These are phyloP conservation scores for Novymonas esmeraldas DNA, from an alignment of 208 protist species.

Conservation along the genomic window DNA sequence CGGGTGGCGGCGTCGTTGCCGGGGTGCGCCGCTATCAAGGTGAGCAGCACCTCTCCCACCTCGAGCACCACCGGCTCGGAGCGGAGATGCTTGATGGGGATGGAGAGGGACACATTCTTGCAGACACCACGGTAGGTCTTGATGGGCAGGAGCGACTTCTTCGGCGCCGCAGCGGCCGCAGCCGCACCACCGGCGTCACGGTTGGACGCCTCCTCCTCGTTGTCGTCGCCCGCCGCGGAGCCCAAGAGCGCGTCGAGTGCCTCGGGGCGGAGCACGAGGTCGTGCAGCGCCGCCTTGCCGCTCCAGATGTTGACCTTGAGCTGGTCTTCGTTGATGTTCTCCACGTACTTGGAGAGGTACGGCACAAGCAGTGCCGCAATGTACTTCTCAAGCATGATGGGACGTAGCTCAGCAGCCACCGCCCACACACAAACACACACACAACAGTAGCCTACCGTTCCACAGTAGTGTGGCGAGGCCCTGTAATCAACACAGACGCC, in stretches of 20 bases:
- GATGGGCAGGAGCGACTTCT: constrained; percentile 29
- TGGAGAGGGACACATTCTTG: constrained; percentile 72
- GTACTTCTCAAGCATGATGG: constrained; percentile 85
- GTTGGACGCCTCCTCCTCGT: constrained; percentile 4
- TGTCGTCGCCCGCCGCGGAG: constrained; percentile 13
- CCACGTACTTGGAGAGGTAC: constrained; percentile 81
- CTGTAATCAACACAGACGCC: too few relatives aligned
- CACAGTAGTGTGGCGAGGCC: too few relatives aligned
- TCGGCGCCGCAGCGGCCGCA: constrained; percentile 12
- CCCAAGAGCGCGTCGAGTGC: constrained; percentile 67
- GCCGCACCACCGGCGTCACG: not conserved
- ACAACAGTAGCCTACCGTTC: too few relatives aligned
- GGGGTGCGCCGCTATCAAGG: constrained; percentile 34
- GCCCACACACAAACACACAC: not conserved
- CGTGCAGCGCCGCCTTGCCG: constrained; percentile 78
- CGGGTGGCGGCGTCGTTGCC: constrained; percentile 4
- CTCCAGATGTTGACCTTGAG: constrained; percentile 83
- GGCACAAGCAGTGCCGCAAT: constrained; percentile 82
- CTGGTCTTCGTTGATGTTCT: constrained; percentile 85
- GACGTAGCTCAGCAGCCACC: not conserved
- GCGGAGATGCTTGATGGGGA: constrained; percentile 78
- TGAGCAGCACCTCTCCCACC: constrained; percentile 80
- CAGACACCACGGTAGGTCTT: constrained; percentile 79
- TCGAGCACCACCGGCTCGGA: constrained; percentile 85
- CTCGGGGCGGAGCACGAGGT: constrained; percentile 71